Evolutionary conservation across 305 asterid genomes (phyloP).

Genomic region (Coffea humblotiana): DNA sequence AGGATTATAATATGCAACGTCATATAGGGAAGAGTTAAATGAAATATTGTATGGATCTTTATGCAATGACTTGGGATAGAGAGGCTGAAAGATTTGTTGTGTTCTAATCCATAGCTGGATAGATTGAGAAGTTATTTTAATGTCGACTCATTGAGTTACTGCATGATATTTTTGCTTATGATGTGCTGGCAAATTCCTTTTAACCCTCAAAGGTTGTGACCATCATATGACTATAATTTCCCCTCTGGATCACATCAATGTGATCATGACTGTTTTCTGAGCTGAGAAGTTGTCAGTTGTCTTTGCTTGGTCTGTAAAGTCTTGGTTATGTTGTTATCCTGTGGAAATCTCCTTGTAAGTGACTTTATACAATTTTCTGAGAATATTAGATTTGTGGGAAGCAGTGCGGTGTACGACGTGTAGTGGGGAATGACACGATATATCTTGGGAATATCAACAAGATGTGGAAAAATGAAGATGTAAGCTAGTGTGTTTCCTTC

Average conservation of each 20-base stretch:
- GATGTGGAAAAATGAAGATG: slow-evolving; percentile 67
- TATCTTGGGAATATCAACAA: slow-evolving; percentile 67
- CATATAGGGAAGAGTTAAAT: neutral
- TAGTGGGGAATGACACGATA: slow-evolving; percentile 69
- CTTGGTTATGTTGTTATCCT: slow-evolving; percentile 7
- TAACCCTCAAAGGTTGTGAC: neutral
- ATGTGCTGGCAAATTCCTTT: slow-evolving; percentile 3
- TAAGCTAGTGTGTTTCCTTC: slow-evolving; percentile 42
- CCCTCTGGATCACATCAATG: neutral
- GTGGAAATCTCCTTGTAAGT: neutral
- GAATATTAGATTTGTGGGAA: slow-evolving; percentile 65
- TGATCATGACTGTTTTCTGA: neutral
- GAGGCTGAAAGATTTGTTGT: neutral
- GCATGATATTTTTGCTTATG: neutral
- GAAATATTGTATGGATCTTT: neutral
- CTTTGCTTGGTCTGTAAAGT: slow-evolving; percentile 7
- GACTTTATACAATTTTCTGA: slow-evolving; percentile 26
- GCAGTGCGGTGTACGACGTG: slow-evolving; percentile 49
- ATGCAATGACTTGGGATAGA: neutral
- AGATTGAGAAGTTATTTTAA: neutral
- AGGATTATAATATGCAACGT: neutral
- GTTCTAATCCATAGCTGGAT: neutral
- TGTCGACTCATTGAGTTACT: slow-evolving; percentile 9
- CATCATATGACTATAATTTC: neutral
- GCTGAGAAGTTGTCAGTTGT: slow-evolving; percentile 1